These are phyloP conservation scores for Mrakia blollopis DNA, from an alignment of 768 basidiomycete species.

Conservation along the genomic window DNA sequence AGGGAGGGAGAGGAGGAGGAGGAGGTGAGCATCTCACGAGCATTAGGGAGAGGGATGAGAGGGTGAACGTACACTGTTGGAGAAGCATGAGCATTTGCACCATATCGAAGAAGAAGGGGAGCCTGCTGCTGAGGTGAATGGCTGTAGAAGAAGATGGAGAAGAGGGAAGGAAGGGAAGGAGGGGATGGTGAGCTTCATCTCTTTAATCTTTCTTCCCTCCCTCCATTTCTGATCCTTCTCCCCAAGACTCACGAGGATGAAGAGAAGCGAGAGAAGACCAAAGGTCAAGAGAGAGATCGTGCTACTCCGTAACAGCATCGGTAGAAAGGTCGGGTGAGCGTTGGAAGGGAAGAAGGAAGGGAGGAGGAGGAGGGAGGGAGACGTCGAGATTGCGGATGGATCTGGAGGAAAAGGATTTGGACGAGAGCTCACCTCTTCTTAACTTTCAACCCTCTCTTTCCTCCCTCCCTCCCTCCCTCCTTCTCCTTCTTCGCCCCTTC, in stretches of 20 bases:
- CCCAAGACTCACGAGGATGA: background rate
- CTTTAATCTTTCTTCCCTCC: background rate
- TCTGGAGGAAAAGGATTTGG: background rate
- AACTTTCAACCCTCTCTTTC: background rate
- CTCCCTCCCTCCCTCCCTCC: background rate
- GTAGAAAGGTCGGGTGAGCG: background rate
- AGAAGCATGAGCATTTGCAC: constrained; percentile 7
- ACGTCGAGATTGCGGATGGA: background rate
- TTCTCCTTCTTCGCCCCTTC: background rate
- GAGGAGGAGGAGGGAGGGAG: constrained; percentile 63
- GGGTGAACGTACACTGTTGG: background rate
- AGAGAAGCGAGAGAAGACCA: background rate
- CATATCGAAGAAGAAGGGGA: background rate
- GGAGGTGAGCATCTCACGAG: background rate
- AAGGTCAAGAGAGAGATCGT: background rate
- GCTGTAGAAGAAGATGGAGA: background rate
- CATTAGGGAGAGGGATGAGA: background rate
- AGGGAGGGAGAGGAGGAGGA: background rate
- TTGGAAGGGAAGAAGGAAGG: background rate
- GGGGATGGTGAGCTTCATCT: background rate
- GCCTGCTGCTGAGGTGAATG: background rate
- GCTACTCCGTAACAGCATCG: background rate
- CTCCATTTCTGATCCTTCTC: background rate
- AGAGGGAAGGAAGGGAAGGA: background rate
- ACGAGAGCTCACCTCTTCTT: background rate